These are phyloP conservation scores for Colletotrichum echinochloae DNA, from an alignment of 2,329 filamentous ascomycete species.

Conservation along the genomic window DNA sequence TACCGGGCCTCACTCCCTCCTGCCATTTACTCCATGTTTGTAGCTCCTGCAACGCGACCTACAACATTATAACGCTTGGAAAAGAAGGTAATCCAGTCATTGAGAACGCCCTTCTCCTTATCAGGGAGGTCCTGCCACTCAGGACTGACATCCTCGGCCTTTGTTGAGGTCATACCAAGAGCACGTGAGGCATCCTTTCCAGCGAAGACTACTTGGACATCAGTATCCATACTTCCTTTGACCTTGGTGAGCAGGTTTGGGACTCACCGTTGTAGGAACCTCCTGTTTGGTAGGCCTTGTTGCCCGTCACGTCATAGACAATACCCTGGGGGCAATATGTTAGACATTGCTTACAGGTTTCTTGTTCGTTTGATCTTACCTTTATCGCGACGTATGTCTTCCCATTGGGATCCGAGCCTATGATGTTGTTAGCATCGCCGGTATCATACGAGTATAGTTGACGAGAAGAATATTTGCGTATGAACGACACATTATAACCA, in stretches of 20 bases:
- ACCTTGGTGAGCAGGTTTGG: slow-evolving; percentile 28
- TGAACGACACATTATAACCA: background rate
- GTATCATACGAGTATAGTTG: background rate
- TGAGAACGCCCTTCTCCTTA: slow-evolving; percentile 84
- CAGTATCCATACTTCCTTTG: background rate
- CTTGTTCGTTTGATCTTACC: slow-evolving; percentile 52
- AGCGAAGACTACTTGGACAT: slow-evolving; percentile 78
- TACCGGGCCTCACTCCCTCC: slow-evolving; percentile 29
- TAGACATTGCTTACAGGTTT: background rate
- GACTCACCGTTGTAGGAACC: slow-evolving; percentile 85
- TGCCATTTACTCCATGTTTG: slow-evolving; percentile 57
- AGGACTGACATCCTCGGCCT: slow-evolving; percentile 82
- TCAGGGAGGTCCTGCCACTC: slow-evolving; percentile 88
- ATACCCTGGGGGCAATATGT: slow-evolving; percentile 71
- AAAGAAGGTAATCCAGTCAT: slow-evolving; percentile 97
- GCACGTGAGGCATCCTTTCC: slow-evolving; percentile 97
- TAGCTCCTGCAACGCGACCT: slow-evolving; percentile 72
- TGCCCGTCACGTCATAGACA: slow-evolving; percentile 93
- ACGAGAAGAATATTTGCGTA: background rate
- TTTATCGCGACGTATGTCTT: slow-evolving; percentile 75
- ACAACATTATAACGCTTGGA: slow-evolving; percentile 96
- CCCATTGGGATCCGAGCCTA: slow-evolving; percentile 37
- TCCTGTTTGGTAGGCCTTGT: slow-evolving; percentile 84
- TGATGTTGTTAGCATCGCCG: slow-evolving; percentile 1
- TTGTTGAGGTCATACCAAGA: slow-evolving; percentile 86